A percentile compares a stretch with the other conserved stretches of the same genome.
Evolutionary conservation across 192 early-diverging fungal species (phyloP).

Genomic region (Thamnidium elegans): DNA sequence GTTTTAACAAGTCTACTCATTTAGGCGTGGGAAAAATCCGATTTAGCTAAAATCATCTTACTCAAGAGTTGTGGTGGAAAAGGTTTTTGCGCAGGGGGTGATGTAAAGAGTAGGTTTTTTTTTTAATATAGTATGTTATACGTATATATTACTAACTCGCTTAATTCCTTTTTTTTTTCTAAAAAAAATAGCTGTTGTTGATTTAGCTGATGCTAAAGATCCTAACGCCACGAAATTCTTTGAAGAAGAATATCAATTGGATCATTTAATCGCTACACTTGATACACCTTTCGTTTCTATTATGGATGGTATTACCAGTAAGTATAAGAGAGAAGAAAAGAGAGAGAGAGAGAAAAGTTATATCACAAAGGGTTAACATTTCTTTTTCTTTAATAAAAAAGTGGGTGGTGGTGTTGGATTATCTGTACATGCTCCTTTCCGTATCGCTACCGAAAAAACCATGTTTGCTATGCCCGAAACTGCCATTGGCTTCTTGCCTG

Average conservation of each 20-base stretch:
- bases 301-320: constrained; percentile 84
- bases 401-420: constrained; percentile 98
- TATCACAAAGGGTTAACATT: not conserved
- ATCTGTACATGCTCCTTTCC: constrained; percentile 92
- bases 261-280: constrained; percentile 88
- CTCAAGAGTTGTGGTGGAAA: constrained; percentile 68
- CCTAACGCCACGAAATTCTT: constrained; percentile 78
- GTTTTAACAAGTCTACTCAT: not conserved
- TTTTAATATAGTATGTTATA: not conserved
- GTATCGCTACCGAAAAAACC: constrained; percentile 94
- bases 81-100: constrained; percentile 92
- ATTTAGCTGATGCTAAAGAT: constrained; percentile 44
- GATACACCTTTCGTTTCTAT: constrained; percentile 87
- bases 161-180: not conserved
- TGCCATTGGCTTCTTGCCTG: constrained; percentile 94
- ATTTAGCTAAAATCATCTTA: constrained; percentile 86
- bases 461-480: constrained; percentile 98
- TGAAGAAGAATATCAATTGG: constrained; percentile 86
- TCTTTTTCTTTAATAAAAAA: not conserved
- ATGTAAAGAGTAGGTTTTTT: constrained; percentile 53
- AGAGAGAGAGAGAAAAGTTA: not conserved
- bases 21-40: constrained; percentile 83
- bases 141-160: not conserved
- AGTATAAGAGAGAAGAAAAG: constrained; percentile 2
- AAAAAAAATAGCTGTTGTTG: constrained; percentile 53